Conservation (phyloP, 257 asterid genomes). For the Mitragyna speciosa region DNA sequence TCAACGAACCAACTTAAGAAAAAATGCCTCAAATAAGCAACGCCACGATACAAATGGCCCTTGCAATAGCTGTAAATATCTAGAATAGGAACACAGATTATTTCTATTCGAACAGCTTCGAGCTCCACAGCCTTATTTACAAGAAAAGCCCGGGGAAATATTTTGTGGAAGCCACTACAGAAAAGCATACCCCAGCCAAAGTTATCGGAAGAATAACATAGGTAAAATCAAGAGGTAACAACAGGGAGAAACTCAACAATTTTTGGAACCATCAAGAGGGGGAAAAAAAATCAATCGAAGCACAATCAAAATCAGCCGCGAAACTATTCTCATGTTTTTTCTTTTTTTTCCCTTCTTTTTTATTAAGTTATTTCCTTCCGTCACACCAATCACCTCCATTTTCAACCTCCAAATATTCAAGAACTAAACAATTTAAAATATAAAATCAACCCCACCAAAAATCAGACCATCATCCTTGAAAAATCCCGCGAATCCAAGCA, state of each 20-base stretch:
- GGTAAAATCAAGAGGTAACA: neutral
- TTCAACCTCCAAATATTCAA: neutral
- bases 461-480: neutral
- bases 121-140: neutral
- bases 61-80: neutral
- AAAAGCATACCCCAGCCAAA: neutral
- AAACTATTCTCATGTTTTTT: neutral
- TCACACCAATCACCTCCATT: neutral
- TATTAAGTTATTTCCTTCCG: neutral
- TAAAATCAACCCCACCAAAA: neutral
- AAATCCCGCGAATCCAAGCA: neutral
- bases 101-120: neutral
- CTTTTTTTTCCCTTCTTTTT: neutral
- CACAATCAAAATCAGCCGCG: neutral
- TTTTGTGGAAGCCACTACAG: neutral
- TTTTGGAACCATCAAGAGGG: neutral
- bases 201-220: neutral
- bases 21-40: neutral
- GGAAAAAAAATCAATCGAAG: too few species aligned
- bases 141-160: neutral
- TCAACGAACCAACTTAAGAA: neutral
- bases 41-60: neutral
- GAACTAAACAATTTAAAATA: neutral
- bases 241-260: neutral
- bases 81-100: neutral